Conservation (phyloP, 306 rosid genomes). For the Canavalia ensiformis region DNA sequence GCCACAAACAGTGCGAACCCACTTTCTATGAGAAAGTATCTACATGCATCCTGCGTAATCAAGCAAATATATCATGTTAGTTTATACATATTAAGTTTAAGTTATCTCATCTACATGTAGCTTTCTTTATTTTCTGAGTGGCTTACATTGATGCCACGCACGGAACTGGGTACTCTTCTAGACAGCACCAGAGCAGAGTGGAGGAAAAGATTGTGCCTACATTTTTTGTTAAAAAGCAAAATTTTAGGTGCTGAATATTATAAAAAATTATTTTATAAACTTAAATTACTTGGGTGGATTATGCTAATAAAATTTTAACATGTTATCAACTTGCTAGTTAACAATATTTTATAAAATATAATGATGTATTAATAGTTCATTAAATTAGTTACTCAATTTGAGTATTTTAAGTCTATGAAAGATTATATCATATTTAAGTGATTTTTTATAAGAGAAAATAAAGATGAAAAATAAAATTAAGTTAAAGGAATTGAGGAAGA, state of each 20-base stretch:
- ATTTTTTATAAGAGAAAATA: not conserved
- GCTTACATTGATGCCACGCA: conserved; percentile 81
- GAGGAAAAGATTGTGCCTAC: conserved; percentile 93
- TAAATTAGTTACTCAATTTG: not conserved
- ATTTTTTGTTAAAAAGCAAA: conserved; percentile 10
- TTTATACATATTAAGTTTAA: not conserved
- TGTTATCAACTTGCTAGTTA: not conserved
- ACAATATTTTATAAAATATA: not conserved
- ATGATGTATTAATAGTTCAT: not conserved
- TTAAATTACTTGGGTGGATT: not conserved
- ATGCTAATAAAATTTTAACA: not conserved
- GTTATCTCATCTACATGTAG: not conserved
- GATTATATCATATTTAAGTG: not conserved
- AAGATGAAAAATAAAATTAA: not conserved
- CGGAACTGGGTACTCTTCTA: conserved; percentile 74
- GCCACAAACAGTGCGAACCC: conserved; percentile 83
- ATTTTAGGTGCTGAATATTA: not conserved
- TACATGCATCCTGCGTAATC: conserved; percentile 79
- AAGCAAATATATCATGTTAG: conserved; percentile 12
- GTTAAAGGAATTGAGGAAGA: conserved; percentile 1
- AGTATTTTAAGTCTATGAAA: not conserved
- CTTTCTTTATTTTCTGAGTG: not conserved
- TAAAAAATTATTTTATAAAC: not conserved
- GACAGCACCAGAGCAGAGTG: conserved; percentile 96
- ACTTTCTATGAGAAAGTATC: conserved; percentile 77